Percentiles rank a stretch among this genome's conserved stretches.
These are phyloP conservation scores for Erysimum cheiranthoides DNA, from an alignment of 345 rosid species.

Conservation along the genomic window DNA sequence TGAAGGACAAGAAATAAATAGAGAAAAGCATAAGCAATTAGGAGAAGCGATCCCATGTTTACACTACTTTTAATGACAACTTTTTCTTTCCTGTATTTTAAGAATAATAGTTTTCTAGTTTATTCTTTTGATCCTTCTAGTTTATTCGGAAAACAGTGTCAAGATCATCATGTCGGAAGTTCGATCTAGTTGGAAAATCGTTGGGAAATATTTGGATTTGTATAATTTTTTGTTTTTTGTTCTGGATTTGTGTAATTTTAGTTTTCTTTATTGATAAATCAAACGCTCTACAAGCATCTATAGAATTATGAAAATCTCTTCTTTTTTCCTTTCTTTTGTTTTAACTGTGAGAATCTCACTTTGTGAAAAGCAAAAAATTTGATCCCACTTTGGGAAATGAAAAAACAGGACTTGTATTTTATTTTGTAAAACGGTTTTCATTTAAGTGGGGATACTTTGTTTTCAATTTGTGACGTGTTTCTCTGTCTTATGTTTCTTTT, in stretches of 20 bases:
- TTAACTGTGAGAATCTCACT: constrained; percentile 12
- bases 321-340: not conserved
- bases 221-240: not conserved
- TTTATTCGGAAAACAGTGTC: not conserved
- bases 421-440: not conserved
- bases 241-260: constrained; percentile 5
- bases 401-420: not conserved
- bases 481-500: constrained; percentile 3
- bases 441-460: not conserved
- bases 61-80: not conserved
- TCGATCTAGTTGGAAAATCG: not conserved
- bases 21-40: constrained; percentile 23
- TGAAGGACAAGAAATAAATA: constrained; percentile 12
- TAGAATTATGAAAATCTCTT: not conserved
- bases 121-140: not conserved
- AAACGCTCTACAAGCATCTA: constrained; percentile 2
- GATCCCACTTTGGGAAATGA: not conserved
- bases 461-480: too few relatives aligned
- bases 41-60: constrained; percentile 27
- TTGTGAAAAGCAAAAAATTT: constrained; percentile 1
- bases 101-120: not conserved
- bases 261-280: not conserved
- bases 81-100: not conserved
- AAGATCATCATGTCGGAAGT: not conserved
- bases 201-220: not conserved